phyloP scores from a whole-genome alignment of 2,329 filamentous ascomycete species.

The Colletotrichum costaricense region DNA sequence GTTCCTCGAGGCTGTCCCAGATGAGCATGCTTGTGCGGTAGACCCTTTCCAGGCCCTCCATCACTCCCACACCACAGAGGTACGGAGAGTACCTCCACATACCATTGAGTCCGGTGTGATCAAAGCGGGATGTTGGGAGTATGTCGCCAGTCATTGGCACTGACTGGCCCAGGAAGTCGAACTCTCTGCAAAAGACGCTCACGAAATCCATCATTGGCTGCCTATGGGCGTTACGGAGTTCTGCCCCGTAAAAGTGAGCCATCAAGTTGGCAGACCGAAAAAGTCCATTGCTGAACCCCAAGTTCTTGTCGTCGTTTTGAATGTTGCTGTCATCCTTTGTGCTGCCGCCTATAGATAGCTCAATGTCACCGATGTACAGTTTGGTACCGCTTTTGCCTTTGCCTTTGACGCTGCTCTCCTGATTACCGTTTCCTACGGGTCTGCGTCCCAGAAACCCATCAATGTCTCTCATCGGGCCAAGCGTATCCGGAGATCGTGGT shows the following conservation, averaged over 20 bases:
- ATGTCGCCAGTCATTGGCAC: not conserved
- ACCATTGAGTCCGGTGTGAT: conserved; percentile 52
- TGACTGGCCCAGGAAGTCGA: not conserved
- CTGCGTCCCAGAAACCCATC: conserved; percentile 55
- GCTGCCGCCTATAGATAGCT: too few relatives aligned
- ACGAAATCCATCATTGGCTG: not conserved
- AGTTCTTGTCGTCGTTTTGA: too few relatives aligned
- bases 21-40: conserved; percentile 48
- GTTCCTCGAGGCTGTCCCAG: conserved; percentile 54
- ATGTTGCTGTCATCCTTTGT: too few relatives aligned
- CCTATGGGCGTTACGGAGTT: not conserved
- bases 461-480: conserved; percentile 53
- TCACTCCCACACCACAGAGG: conserved; percentile 57
- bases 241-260: not conserved
- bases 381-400: not conserved
- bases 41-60: conserved; percentile 54
- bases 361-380: too few relatives aligned
- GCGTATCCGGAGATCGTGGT: conserved; percentile 45
- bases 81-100: conserved; percentile 62
- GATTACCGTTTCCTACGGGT: conserved; percentile 37
- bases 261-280: not conserved
- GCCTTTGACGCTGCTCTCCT: not conserved
- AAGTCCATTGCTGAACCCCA: not conserved
- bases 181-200: not conserved
- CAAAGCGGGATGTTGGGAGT: conserved; percentile 55